phyloP scores from a whole-genome alignment of 2,329 filamentous ascomycete genomes.

The Penicillium griseofulvum region DNA sequence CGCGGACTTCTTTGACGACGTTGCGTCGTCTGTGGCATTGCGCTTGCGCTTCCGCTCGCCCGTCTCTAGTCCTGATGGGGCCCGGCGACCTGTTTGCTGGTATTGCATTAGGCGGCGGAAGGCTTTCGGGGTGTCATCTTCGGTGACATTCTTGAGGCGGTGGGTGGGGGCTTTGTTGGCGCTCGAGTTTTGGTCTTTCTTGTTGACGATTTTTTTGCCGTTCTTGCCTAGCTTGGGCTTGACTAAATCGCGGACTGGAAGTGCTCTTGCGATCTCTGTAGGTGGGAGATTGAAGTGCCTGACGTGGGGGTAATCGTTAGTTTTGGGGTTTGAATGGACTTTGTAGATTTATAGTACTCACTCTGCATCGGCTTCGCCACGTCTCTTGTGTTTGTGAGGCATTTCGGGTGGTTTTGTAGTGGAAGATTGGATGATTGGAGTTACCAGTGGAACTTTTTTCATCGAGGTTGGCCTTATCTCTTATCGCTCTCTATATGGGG shows the following conservation, averaged over 20 bases:
- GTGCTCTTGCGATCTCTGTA: slow-evolving; percentile 56
- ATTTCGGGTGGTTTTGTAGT: slow-evolving; percentile 47
- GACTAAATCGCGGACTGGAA: slow-evolving; percentile 53
- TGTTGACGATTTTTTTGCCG: slow-evolving; percentile 35
- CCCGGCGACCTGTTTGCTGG: slow-evolving; percentile 53
- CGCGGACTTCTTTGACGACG: slow-evolving; percentile 14
- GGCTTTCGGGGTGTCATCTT: slow-evolving; percentile 81
- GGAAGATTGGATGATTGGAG: slow-evolving; percentile 11
- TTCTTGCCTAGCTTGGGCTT: slow-evolving; percentile 36
- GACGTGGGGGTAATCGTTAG: slow-evolving; percentile 22
- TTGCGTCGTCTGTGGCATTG: slow-evolving; percentile 19
- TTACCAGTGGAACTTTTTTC: slow-evolving; percentile 23
- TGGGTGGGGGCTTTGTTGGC: slow-evolving; percentile 45
- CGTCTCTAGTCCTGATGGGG: slow-evolving; percentile 67
- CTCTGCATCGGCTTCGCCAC: slow-evolving; percentile 49
- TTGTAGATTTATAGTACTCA: slow-evolving; percentile 34
- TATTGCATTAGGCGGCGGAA: slow-evolving; percentile 84
- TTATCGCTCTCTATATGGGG: slow-evolving; percentile 17
- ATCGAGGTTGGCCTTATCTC: slow-evolving; percentile 8
- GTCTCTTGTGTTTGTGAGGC: slow-evolving; percentile 83
- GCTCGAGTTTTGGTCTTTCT: slow-evolving; percentile 22
- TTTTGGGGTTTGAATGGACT: neutral
- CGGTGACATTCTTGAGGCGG: slow-evolving; percentile 34
- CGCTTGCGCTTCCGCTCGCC: slow-evolving; percentile 48
- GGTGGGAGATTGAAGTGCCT: slow-evolving; percentile 60